A percentile compares a stretch with the other conserved stretches of the same genome.
Conservation (phyloP, 371 early-diverging fungal species). For the Rhizopus stolonifer region DNA sequence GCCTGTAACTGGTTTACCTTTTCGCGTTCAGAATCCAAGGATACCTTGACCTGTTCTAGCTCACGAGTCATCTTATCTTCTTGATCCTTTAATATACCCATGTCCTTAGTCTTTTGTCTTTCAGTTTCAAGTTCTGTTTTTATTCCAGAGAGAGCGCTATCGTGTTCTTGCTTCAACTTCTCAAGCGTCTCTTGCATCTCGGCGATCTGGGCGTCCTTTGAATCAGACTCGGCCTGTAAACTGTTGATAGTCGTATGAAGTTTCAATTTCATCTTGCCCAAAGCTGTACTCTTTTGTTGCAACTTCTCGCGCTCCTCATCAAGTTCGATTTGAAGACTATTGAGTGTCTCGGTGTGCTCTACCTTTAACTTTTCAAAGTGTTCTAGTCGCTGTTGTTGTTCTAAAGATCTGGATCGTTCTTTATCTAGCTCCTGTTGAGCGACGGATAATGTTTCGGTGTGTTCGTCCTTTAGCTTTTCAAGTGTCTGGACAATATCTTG, state of each 20-base stretch:
- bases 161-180: neutral
- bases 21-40: slow-evolving; percentile 2
- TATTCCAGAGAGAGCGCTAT: neutral
- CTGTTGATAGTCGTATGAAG: neutral
- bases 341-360: neutral
- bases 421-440: neutral
- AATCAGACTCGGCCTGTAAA: neutral
- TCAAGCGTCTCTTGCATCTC: neutral
- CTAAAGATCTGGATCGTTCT: slow-evolving; percentile 6
- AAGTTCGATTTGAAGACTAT: neutral
- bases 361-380: slow-evolving; percentile 36
- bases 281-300: neutral
- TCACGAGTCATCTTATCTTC: neutral
- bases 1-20: slow-evolving; percentile 4
- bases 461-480: slow-evolving; percentile 5
- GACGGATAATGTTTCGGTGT: neutral
- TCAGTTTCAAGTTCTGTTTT: neutral
- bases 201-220: neutral
- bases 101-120: neutral
- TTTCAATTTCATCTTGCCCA: neutral
- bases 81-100: neutral
- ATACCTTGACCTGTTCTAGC: neutral
- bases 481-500: neutral
- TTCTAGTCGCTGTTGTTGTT: slow-evolving; percentile 39
- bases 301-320: neutral